Evolutionary conservation across 1,284 basidiomycete species (phyloP).

Genomic region (Ustilago vetiveriae): DNA sequence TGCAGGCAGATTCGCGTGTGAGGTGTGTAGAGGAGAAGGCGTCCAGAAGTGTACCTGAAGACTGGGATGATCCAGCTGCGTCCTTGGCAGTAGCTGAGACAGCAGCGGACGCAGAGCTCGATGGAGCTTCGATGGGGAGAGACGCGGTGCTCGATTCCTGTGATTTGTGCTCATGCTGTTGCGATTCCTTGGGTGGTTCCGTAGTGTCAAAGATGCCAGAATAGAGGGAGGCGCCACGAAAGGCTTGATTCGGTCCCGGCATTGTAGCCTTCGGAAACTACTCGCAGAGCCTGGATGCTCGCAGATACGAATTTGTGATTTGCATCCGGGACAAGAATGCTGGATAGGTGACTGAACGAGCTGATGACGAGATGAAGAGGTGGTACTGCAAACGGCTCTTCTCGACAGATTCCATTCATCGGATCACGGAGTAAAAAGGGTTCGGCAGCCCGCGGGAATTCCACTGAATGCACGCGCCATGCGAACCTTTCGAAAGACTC

Average conservation of each 20-base stretch:
- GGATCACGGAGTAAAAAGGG: not conserved
- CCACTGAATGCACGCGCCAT: slow-evolving; percentile 7
- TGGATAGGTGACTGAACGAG: too few species aligned
- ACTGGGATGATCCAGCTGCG: slow-evolving; percentile 15
- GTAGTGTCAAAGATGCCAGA: slow-evolving; percentile 46
- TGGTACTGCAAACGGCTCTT: too few species aligned
- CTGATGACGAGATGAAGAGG: too few species aligned
- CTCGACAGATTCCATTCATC: not conserved
- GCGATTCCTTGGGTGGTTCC: slow-evolving; percentile 1
- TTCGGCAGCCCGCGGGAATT: not conserved
- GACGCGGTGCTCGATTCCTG: too few species aligned
- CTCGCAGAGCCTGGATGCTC: not conserved
- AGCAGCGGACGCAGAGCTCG: not conserved
- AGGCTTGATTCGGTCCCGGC: slow-evolving; percentile 22
- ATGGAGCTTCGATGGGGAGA: too few species aligned
- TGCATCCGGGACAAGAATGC: too few species aligned
- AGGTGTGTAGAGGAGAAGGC: not conserved
- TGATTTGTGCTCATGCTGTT: not conserved
- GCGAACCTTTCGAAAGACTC: too few species aligned
- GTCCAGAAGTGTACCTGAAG: slow-evolving; percentile 47
- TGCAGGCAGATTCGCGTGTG: not conserved
- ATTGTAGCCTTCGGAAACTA: not conserved
- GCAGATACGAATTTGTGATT: not conserved
- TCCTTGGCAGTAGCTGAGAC: not conserved
- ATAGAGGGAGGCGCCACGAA: slow-evolving; percentile 47